Evolutionary conservation across 176 grass and related monocot genomes (phyloP).

Genomic region (Bromus sterilis): DNA sequence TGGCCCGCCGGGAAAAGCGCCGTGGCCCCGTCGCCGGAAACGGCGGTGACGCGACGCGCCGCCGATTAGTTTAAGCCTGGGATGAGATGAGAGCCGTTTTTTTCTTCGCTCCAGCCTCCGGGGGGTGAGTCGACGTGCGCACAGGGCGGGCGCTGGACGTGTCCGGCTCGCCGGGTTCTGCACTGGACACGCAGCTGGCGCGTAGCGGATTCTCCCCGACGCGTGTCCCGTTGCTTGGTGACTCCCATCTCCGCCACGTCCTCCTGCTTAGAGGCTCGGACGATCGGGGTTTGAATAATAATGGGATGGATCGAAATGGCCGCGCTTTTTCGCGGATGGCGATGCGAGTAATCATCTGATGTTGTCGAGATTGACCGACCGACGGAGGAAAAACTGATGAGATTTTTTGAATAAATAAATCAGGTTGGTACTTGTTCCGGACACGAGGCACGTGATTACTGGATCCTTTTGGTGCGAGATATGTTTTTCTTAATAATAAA

Average conservation of each 20-base stretch:
- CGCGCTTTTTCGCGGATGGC: neutral
- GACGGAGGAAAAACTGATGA: neutral
- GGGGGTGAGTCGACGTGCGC: conserved; percentile 13
- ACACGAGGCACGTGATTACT: neutral
- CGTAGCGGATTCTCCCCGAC: neutral
- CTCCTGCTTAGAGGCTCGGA: too few relatives aligned
- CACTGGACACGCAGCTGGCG: conserved; percentile 26
- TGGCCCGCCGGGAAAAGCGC: neutral
- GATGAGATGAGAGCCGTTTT: neutral
- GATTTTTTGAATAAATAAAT: neutral
- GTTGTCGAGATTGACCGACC: neutral
- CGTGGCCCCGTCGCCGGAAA: conserved; percentile 20
- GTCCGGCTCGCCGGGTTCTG: neutral
- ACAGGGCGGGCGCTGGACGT: neutral
- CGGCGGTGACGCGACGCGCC: neutral
- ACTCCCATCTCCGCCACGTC: neutral
- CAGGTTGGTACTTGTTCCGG: neutral
- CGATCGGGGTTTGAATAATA: neutral
- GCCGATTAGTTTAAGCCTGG: neutral
- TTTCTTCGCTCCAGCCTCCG: fast-evolving
- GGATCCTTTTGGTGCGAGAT: too few relatives aligned
- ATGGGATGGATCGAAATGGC: neutral
- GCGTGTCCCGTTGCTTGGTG: neutral
- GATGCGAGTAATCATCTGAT: neutral
- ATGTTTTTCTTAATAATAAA: too few relatives aligned